phyloP scores from a whole-genome alignment of 371 early-diverging fungal genomes.

The Actinomucor elegans region DNA sequence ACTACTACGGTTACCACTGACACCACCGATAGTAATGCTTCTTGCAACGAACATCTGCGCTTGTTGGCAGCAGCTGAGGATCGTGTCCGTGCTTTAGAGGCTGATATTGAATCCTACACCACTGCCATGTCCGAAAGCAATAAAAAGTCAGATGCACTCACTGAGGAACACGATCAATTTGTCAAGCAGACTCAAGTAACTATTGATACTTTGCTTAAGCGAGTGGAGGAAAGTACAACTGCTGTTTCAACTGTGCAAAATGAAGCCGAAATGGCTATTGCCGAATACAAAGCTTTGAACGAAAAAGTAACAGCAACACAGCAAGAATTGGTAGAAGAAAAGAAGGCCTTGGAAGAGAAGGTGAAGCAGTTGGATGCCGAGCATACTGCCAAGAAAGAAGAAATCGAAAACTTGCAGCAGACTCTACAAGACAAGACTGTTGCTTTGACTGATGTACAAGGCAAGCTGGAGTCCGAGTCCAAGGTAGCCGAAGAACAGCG shows the following conservation, averaged over 20 bases:
- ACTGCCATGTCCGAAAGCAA: not conserved
- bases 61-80: conserved; percentile 12
- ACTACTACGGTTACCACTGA: not conserved
- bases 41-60: conserved; percentile 10
- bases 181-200: not conserved
- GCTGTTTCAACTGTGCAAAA: conserved; percentile 4
- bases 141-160: not conserved
- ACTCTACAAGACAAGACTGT: conserved; percentile 24
- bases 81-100: conserved; percentile 12
- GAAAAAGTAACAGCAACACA: conserved; percentile 21
- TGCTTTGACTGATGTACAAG: conserved; percentile 18
- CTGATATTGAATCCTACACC: conserved; percentile 5
- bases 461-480: conserved; percentile 12
- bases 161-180: conserved; percentile 1
- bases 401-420: conserved; percentile 4
- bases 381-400: not conserved
- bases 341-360: conserved; percentile 13
- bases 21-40: not conserved
- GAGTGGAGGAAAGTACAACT: conserved; percentile 3
- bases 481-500: conserved; percentile 7
- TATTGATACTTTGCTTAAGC: conserved; percentile 7
- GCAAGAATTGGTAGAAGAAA: conserved; percentile 17
- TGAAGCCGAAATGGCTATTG: conserved; percentile 3
- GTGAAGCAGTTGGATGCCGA: conserved; percentile 4
- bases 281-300: conserved; percentile 17